Base-by-base conservation (phyloP, 1,284 basidiomycete species). In the Sporisorium iseilematis-ciliati region DNA sequence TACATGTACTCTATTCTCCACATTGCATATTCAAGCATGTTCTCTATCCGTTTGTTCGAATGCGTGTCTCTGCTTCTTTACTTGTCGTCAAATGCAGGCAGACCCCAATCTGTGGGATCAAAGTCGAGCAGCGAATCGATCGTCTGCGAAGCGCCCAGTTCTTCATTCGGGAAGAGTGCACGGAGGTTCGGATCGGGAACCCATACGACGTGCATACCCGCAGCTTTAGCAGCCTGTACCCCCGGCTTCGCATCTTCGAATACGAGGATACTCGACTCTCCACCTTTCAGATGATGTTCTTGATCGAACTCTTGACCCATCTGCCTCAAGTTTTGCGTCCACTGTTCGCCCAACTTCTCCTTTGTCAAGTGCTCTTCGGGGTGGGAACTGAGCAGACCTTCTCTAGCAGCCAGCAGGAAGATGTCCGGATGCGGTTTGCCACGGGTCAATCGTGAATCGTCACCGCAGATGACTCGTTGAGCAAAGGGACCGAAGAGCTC, bases 161-260 rank as follows among this genome's bases (percentile, higher is more conserved):
- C 70, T 31, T 77, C 64, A 38, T 70, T 65, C 5, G 69, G 63
- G 53, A 50, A 76, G 41, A 74, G 65, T 2, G 68, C 66, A n/a
- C 60, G 49, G 3, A 78, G 68, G 48, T 83, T 77, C 29, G 78
- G 65, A 54, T 84, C 82, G 10, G 82, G 82, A 1, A 84, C 82
- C 83, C 83, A 85, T 1, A 84, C 80, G 12, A 85, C 83, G 31
- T 84, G 80, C 82, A 84, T 84, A 35, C 82, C 82, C 3, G 83
- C 83, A 1, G 77, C 75, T 26, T 78, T 73, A 8, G 77, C 83
- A 29, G 83, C 83, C 54, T 79, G 66, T 0, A 85, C 83, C 20
- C 83, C 82, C 2, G 81, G 80, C 62, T 81, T 74, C 1, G 78
- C 85, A 65, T 85, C 85, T 48, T 85, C 85, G 53, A 85, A 85